Conservation (phyloP, 2,329 filamentous ascomycete species). For the Phaeoacremonium minimum region DNA sequence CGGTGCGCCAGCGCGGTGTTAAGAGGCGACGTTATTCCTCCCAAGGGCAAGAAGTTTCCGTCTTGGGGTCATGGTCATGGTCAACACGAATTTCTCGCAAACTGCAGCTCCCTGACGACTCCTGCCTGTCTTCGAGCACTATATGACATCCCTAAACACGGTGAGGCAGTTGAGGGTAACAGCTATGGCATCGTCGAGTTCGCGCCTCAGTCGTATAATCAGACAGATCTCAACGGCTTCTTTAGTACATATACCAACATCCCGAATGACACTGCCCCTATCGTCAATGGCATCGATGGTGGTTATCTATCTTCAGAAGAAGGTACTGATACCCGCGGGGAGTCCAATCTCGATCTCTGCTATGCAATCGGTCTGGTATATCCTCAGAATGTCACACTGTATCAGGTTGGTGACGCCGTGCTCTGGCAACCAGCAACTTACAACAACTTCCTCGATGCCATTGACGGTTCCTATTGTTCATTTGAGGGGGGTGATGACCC, state of each 20-base stretch:
- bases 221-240: constrained; percentile 7
- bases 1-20: constrained; percentile 7
- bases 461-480: constrained; percentile 42
- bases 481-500: constrained; percentile 22
- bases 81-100: constrained; percentile 5
- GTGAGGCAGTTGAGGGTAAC: constrained; percentile 4
- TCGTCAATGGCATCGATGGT: constrained; percentile 7
- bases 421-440: constrained; percentile 10
- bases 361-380: constrained; percentile 8
- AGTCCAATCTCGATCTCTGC: constrained; percentile 8
- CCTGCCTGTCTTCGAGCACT: constrained; percentile 9
- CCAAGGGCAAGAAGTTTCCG: constrained; percentile 4
- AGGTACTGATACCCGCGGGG: constrained; percentile 10
- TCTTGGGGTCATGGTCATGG: constrained; percentile 4
- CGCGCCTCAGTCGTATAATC: constrained; percentile 8
- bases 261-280: constrained; percentile 4
- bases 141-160: constrained; percentile 6
- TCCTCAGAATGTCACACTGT: constrained; percentile 13
- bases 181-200: constrained; percentile 11
- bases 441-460: constrained; percentile 41
- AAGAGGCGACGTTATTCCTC: too few relatives aligned
- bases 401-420: constrained; percentile 13
- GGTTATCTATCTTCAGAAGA: too few relatives aligned
- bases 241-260: constrained; percentile 7
- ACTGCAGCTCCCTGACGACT: constrained; percentile 6